Base-by-base conservation (phyloP, 495 filamentous ascomycete species). In the Articulospora tetracladia region DNA sequence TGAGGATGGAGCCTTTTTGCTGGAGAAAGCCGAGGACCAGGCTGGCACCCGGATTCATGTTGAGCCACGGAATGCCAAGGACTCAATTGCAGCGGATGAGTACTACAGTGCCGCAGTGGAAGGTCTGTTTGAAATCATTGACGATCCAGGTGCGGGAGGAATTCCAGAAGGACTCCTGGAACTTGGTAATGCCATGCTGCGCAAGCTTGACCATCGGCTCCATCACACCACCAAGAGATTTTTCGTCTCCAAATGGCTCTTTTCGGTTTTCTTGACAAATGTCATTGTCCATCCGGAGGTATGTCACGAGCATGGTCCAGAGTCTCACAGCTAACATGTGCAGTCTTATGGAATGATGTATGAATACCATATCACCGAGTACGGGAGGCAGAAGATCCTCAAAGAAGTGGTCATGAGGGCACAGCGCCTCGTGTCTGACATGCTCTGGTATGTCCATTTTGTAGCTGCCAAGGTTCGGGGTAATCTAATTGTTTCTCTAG, bases 201-300 rank as follows among this genome's bases (percentile, higher is more conserved):
- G 81, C 59, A 93, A 90, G 68, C 74, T 98, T 59, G 84, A 90
- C 62, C 82, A 80, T 53, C 87, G 88, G 60, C 83, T 77, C 57
- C 85, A 88, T 62, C 83, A 86, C 58, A 83, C 81, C 58, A 90
- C 90, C 39, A 79, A 87, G 59, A 83, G 83, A 65, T 93, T 91
- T 75, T 79, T 97, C 58, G 86, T 96, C 62, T 84, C 86, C 52
- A 92, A 92, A 68, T 98, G 93, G 88, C 87, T 96, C 64, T 97
- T 97, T 69, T 87, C 90, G 28, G 87, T 86, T 46, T 97, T 91
- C 74, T 77, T 98, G 30, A 82, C 88, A 41, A 88, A 89, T 63
- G 89, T 91, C 49, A 81, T 98, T 63, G 89, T 91, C 50, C 89
- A 93, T 67, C 94, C 94, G 2, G 94, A 98, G 83, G 89, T 85